phyloP scores from a whole-genome alignment of 2,329 filamentous ascomycete species.

The Talaromyces sp. region DNA sequence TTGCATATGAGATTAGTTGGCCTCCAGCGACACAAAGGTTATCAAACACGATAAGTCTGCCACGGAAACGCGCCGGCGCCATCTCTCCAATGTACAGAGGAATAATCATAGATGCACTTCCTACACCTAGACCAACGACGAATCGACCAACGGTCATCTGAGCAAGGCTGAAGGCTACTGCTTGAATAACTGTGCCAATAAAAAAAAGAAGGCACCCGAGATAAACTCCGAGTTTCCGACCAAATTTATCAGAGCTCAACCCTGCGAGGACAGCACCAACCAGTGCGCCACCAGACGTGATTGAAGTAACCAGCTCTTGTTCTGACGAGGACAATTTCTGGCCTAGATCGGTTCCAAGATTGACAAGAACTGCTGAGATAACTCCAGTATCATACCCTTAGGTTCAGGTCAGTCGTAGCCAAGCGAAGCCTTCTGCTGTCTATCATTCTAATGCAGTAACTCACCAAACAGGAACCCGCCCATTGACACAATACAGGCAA shows the following conservation, averaged over 20 bases:
- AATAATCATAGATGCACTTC: background rate
- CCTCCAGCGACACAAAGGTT: background rate
- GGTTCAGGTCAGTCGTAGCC: too few species aligned
- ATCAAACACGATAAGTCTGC: background rate
- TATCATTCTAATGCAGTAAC: too few species aligned
- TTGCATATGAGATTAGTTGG: background rate
- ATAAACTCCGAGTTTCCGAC: background rate
- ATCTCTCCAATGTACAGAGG: background rate
- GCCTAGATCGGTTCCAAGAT: constrained; percentile 32
- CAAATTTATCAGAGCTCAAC: background rate
- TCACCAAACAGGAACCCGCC: too few species aligned
- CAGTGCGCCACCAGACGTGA: background rate
- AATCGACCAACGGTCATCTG: background rate
- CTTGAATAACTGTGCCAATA: background rate
- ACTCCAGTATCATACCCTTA: constrained; percentile 44
- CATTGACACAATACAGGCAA: too few species aligned
- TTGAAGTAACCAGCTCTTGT: background rate
- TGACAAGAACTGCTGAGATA: constrained; percentile 45
- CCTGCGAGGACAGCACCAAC: background rate
- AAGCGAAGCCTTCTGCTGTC: too few species aligned
- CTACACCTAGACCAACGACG: background rate
- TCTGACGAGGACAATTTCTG: constrained; percentile 23
- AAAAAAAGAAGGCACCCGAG: background rate
- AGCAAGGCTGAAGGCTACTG: background rate
- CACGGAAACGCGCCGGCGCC: background rate